A percentile compares a stretch with the other conserved stretches of the same genome.
These are phyloP conservation scores for Teunomyces pallodes DNA, from an alignment of 805 yeast species.

Conservation along the genomic window DNA sequence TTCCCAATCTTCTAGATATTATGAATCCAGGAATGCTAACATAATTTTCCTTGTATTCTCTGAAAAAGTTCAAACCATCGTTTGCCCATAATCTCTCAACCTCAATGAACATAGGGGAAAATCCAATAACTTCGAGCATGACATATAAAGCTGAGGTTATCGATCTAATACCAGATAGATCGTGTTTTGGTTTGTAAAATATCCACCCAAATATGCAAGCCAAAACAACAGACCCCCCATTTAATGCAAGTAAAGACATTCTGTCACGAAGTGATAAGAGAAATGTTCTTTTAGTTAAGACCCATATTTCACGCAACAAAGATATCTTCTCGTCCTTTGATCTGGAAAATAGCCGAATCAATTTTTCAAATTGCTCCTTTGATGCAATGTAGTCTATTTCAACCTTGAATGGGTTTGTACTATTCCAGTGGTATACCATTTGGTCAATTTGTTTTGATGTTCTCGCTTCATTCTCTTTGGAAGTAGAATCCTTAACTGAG, in stretches of 20 bases:
- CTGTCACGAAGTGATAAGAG: slow-evolving; percentile 18
- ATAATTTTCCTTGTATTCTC: slow-evolving; percentile 23
- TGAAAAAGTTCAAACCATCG: slow-evolving; percentile 22
- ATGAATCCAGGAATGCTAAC: slow-evolving; percentile 23
- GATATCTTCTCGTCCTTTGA: slow-evolving; percentile 15
- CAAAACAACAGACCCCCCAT: slow-evolving; percentile 19
- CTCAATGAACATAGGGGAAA: slow-evolving; percentile 24
- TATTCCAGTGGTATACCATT: slow-evolving; percentile 10
- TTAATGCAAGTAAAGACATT: slow-evolving; percentile 18
- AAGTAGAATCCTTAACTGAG: slow-evolving; percentile 12
- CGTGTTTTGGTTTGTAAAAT: slow-evolving; percentile 18
- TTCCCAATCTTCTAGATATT: slow-evolving; percentile 22
- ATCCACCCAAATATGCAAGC: slow-evolving; percentile 22
- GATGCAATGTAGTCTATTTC: not conserved
- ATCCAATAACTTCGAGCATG: slow-evolving; percentile 23
- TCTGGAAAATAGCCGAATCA: slow-evolving; percentile 10
- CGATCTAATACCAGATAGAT: slow-evolving; percentile 23
- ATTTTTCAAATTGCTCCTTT: slow-evolving; percentile 1
- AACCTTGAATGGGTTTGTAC: not conserved
- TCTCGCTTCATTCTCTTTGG: slow-evolving; percentile 8
- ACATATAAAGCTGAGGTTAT: slow-evolving; percentile 20
- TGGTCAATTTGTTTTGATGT: slow-evolving; percentile 8
- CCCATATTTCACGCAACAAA: slow-evolving; percentile 15
- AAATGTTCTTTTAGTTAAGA: slow-evolving; percentile 19
- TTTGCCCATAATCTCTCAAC: slow-evolving; percentile 21